Base-by-base conservation (phyloP, 2,329 filamentous ascomycete genomes). In the Chaetothyriales sp. region DNA sequence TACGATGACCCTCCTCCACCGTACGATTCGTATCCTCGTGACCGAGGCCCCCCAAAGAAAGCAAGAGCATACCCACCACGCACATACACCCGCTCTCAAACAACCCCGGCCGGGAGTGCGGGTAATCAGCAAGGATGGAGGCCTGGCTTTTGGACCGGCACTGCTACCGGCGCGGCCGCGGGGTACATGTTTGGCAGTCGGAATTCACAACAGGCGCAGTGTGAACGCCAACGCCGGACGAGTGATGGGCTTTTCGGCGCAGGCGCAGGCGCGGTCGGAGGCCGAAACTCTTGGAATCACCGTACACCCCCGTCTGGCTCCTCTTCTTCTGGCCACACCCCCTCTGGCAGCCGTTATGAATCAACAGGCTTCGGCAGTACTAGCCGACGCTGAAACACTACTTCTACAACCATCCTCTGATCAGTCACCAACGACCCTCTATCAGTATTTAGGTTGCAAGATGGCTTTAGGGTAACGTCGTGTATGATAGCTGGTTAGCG, bases 111-210 rank as follows among this genome's bases (percentile, higher is more conserved):
- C 9, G 43, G 49, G 13, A 44, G 45, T 19, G 46, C 44, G 25
- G 37, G 48, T 43, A 51, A 55, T 22, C 49, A 56, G 44, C 60
- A 63, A 54, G 63, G 66, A 1, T 74, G 70, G 70, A 66, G 64
- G 49, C 71, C 72, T 1, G 72, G 72, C 1, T 73, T 74, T 51
- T 73, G 71, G 72, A 66, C 70, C 19, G 72, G 72, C 19, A 67
- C 67, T 9, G 54, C 68, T 43, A 64, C 68, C 46, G 72, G 72
- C 49, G 66, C 63, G 7, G 66, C 67, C 15, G 66, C 68, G 25
- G 71, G 69, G 9, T 73, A 73, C 62, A 59, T 64, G 2, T 57
- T 70, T 44, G 70, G 69, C 15, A 67, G 60, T 49, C 52, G 59
- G 62, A 55, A 63, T 52, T 55, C 57, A 19, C 53, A 51, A 43